A percentile compares a stretch with the other conserved stretches of the same genome.
Conservation (phyloP, 129 eudicot genomes). For the Silybum marianum region DNA sequence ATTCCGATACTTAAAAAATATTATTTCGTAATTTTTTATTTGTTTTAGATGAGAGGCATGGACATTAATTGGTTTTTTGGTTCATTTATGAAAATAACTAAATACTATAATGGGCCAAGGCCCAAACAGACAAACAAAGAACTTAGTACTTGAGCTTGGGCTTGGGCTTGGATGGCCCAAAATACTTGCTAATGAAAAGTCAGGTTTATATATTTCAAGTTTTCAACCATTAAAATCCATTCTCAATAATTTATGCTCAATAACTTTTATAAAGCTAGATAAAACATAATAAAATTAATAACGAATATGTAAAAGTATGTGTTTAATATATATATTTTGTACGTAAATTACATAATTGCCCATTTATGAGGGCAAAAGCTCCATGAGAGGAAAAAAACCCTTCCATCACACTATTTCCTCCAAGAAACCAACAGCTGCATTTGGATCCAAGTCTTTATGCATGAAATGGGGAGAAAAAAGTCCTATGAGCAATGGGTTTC, state of each 20-base stretch:
- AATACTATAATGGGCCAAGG: background rate
- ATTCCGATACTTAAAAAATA: background rate
- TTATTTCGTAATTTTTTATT: background rate
- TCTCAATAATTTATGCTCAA: background rate
- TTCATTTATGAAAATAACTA: too few species aligned
- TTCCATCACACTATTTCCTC: constrained; percentile 49
- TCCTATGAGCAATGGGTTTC: constrained; percentile 75
- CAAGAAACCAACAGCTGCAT: constrained; percentile 27
- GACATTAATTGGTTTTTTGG: background rate
- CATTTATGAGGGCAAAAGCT: constrained; percentile 13
- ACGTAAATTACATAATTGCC: constrained; percentile 28
- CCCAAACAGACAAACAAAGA: background rate
- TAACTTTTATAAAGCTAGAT: too few species aligned
- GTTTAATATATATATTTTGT: background rate
- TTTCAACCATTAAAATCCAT: background rate
- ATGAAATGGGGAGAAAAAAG: constrained; percentile 58
- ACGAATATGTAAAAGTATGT: background rate
- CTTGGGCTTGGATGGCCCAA: background rate
- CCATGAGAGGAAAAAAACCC: constrained; percentile 1
- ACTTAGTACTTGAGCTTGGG: background rate
- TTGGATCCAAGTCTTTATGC: constrained; percentile 29
- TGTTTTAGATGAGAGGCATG: background rate
- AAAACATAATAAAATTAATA: background rate
- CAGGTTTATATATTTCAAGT: too few species aligned
- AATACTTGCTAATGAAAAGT: background rate